Conservation (phyloP, 805 yeast genomes). For the Blastobotrys terrestris region DNA sequence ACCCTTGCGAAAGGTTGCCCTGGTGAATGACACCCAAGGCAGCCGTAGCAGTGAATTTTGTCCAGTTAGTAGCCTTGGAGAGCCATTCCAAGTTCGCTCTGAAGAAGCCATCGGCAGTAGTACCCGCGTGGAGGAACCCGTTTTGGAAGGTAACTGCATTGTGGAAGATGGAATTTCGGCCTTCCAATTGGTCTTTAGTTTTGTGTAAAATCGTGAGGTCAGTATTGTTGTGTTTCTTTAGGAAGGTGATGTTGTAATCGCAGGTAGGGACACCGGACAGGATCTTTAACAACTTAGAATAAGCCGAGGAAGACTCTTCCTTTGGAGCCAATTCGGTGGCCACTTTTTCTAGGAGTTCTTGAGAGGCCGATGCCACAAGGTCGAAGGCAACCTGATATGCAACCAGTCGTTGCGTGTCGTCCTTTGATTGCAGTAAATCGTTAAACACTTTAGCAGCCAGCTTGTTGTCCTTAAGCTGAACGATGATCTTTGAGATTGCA, state of each 20-base stretch:
- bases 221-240: conserved; percentile 79
- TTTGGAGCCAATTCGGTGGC: conserved; percentile 28
- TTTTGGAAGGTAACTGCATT: conserved; percentile 92
- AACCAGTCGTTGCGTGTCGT: conserved; percentile 43
- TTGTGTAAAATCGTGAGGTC: conserved; percentile 77
- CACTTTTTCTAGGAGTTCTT: conserved; percentile 64
- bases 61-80: conserved; percentile 97
- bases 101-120: conserved; percentile 90
- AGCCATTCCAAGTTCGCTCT: conserved; percentile 91
- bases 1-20: conserved; percentile 90
- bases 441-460: conserved; percentile 67
- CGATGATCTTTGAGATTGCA: conserved; percentile 76
- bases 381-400: conserved; percentile 96
- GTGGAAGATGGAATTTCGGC: conserved; percentile 89
- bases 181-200: conserved; percentile 76
- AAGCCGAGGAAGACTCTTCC: conserved; percentile 24
- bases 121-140: conserved; percentile 93
- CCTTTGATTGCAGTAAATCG: conserved; percentile 43
- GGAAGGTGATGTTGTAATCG: conserved; percentile 83
- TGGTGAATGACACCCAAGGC: conserved; percentile 96
- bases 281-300: conserved; percentile 51
- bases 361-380: conserved; percentile 84
- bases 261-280: conserved; percentile 91
- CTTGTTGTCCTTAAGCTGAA: conserved; percentile 72
- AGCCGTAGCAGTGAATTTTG: conserved; percentile 95